These are phyloP conservation scores for Kurtzmaniella natalensis DNA, from an alignment of 1,139 yeast species.

Conservation along the genomic window DNA sequence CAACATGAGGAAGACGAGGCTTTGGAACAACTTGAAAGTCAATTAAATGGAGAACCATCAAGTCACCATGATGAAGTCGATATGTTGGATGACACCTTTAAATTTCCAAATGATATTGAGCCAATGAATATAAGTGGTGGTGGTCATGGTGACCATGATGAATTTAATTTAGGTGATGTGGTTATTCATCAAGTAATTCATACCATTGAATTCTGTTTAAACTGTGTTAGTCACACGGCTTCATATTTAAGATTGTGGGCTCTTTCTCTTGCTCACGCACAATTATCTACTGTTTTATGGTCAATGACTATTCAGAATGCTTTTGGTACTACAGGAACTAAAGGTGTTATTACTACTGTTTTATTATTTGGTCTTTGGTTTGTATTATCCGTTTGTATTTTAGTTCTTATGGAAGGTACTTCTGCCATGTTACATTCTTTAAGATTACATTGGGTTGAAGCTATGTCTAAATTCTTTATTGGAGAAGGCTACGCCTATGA, in stretches of 20 bases:
- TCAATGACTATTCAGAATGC: slow-evolving; percentile 88
- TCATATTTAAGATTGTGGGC: slow-evolving; percentile 98
- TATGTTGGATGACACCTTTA: slow-evolving; percentile 22
- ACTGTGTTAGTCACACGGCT: slow-evolving; percentile 97
- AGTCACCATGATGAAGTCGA: slow-evolving; percentile 16
- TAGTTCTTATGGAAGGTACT: slow-evolving; percentile 98
- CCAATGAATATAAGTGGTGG: slow-evolving; percentile 32
- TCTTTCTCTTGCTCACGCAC: slow-evolving; percentile 93
- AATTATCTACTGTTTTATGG: slow-evolving; percentile 92
- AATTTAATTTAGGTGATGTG: slow-evolving; percentile 78
- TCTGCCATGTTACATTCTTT: slow-evolving; percentile 97
- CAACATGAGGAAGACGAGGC: slow-evolving; percentile 28
- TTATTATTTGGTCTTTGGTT: slow-evolving; percentile 93
- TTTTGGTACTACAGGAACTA: slow-evolving; percentile 63
- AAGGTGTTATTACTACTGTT: slow-evolving; percentile 72
- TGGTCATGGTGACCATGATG: slow-evolving; percentile 34
- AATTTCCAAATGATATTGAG: slow-evolving; percentile 46
- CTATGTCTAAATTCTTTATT: slow-evolving; percentile 95
- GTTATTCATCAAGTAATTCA: slow-evolving; percentile 98
- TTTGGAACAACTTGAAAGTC: slow-evolving; percentile 26
- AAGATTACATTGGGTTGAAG: slow-evolving; percentile 98
- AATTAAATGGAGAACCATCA: slow-evolving; percentile 19
- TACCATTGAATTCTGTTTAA: slow-evolving; percentile 95
- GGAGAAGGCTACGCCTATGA: slow-evolving; percentile 91
- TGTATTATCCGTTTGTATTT: slow-evolving; percentile 78